phyloP scores from a whole-genome alignment of 768 basidiomycete genomes.

The Tricholoma sp. region DNA sequence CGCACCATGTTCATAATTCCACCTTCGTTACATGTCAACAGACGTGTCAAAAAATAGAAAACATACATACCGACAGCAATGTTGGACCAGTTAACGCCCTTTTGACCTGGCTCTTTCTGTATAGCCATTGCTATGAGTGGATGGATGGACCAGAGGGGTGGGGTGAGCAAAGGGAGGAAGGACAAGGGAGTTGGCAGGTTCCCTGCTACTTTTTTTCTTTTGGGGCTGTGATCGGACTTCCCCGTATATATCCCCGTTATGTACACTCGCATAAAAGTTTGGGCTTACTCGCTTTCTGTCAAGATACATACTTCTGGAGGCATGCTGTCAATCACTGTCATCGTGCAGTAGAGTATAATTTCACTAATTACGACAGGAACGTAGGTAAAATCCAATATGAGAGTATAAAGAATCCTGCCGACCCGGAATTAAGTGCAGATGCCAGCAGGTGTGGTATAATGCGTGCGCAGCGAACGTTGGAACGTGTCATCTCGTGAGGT shows the following conservation, averaged over 20 bases:
- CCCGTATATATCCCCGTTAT: constrained; percentile 15
- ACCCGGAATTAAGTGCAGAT: constrained; percentile 3
- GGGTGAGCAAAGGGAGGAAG: constrained; percentile 19
- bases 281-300: no score
- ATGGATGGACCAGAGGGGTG: constrained; percentile 15
- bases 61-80: constrained; percentile 80
- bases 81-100: constrained; percentile 91
- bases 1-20: constrained; percentile 98
- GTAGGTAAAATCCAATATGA: neutral
- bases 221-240: constrained; percentile 30
- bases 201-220: constrained; percentile 11
- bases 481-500: constrained; percentile 6
- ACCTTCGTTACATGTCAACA: constrained; percentile 42
- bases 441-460: neutral
- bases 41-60: constrained; percentile 1
- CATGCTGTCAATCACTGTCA: no score
- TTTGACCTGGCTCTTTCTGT: constrained; percentile 83
- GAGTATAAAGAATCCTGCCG: constrained; percentile 2
- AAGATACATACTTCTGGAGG: no score
- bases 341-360: neutral
- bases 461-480: constrained; percentile 3
- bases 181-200: neutral
- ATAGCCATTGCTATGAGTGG: constrained; percentile 58
- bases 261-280: no score
- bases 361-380: neutral